Evolutionary conservation across 352 stramenopile genomes (phyloP).

Genomic region (Pseudoperonospora humuli): DNA sequence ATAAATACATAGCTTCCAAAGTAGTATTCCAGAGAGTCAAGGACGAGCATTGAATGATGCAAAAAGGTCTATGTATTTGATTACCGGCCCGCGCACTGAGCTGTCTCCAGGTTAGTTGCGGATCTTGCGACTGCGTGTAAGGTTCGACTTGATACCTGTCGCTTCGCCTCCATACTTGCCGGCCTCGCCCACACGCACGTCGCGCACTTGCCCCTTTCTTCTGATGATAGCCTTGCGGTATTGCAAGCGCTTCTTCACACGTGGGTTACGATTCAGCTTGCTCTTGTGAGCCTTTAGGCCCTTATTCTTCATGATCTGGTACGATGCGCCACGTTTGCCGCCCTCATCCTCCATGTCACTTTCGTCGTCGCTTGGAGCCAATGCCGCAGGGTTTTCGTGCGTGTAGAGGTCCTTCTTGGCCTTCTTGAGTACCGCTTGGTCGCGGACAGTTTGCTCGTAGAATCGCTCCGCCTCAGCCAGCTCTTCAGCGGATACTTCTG

Average conservation of each 20-base stretch:
- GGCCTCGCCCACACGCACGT: constrained; percentile 83
- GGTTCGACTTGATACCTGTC: constrained; percentile 87
- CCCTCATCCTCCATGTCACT: constrained; percentile 71
- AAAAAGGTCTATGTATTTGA: constrained; percentile 29
- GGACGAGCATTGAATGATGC: constrained; percentile 7
- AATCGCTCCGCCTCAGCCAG: constrained; percentile 58
- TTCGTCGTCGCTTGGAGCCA: constrained; percentile 51
- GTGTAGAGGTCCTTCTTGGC: constrained; percentile 77
- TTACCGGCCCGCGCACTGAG: constrained; percentile 12
- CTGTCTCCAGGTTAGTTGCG: constrained; percentile 49
- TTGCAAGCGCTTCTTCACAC: constrained; percentile 97
- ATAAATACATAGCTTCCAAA: constrained; percentile 25
- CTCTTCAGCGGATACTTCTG: constrained; percentile 34
- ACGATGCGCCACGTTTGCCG: constrained; percentile 87
- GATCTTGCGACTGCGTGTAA: constrained; percentile 87
- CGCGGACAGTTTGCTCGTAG: constrained; percentile 51
- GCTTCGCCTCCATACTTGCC: constrained; percentile 84
- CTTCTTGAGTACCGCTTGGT: constrained; percentile 48
- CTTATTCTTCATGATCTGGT: constrained; percentile 97
- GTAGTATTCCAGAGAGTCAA: neutral
- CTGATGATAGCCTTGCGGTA: constrained; percentile 97
- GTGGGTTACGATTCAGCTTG: constrained; percentile 98
- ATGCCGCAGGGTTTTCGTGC: constrained; percentile 40
- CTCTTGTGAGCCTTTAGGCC: constrained; percentile 96
- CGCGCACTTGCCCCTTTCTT: constrained; percentile 95